Conservation (phyloP, 208 protist genomes). For the Acanthamoeba royreba region DNA sequence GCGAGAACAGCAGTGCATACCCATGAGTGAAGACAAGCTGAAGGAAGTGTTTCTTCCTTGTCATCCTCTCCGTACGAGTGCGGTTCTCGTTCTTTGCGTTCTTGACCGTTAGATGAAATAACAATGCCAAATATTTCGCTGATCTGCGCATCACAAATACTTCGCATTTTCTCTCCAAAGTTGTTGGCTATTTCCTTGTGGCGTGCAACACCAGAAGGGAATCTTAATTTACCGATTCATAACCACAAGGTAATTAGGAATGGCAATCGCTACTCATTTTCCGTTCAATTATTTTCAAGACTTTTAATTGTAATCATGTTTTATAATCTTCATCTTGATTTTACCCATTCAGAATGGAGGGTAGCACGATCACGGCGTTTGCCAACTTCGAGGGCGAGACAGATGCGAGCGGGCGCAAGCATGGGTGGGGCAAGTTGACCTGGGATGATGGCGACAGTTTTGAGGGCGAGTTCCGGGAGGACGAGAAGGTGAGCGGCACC, state of each 20-base stretch:
- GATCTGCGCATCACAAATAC: too few species aligned
- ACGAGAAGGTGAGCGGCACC: constrained; percentile 19
- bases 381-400: constrained; percentile 34
- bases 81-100: neutral
- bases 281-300: too few species aligned
- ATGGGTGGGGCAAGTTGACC: constrained; percentile 3
- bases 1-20: too few species aligned
- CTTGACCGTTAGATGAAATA: neutral
- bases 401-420: neutral
- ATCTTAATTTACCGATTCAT: too few species aligned
- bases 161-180: neutral
- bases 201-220: too few species aligned
- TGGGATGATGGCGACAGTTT: constrained; percentile 18
- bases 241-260: too few species aligned
- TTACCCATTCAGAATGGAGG: neutral
- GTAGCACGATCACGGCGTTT: neutral
- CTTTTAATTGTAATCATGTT: too few species aligned
- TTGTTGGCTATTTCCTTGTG: too few species aligned
- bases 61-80: too few species aligned
- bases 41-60: neutral
- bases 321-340: neutral
- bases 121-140: neutral
- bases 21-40: too few species aligned
- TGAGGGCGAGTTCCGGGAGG: constrained; percentile 6
- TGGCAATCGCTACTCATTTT: too few species aligned